Evolutionary conservation across 148 eudicot species (phyloP).

Genomic region (Rhododendron ferrugineum): DNA sequence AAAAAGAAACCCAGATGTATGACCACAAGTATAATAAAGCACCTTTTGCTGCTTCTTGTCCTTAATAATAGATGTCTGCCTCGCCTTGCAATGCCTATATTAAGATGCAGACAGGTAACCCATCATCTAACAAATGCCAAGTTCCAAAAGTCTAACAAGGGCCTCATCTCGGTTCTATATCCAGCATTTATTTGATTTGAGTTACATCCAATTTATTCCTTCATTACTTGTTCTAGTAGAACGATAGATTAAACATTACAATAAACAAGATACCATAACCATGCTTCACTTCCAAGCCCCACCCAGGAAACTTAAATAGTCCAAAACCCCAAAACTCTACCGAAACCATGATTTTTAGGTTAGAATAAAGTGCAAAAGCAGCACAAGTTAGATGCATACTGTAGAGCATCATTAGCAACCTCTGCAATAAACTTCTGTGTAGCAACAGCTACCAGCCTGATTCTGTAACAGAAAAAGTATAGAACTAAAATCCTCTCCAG

Average conservation of each 20-base stretch:
- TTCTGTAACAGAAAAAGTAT: constrained; percentile 36
- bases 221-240: background rate
- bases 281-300: background rate
- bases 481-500: background rate
- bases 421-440: constrained; percentile 90
- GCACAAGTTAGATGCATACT: constrained; percentile 42
- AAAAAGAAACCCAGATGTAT: background rate
- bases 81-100: constrained; percentile 89
- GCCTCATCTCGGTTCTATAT: background rate
- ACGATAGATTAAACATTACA: background rate
- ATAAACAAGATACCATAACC: background rate
- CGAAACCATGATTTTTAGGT: background rate
- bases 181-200: background rate
- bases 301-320: background rate
- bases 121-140: background rate
- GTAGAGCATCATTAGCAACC: constrained; percentile 87
- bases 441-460: constrained; percentile 88
- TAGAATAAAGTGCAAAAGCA: background rate
- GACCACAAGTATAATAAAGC: constrained; percentile 2
- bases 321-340: background rate
- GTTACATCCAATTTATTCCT: background rate
- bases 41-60: constrained; percentile 94
- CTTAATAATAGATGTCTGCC: constrained; percentile 66
- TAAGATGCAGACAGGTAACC: constrained; percentile 1
- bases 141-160: background rate